Evolutionary conservation across 148 eudicot genomes (phyloP).

Genomic region (Cornus suecica): DNA sequence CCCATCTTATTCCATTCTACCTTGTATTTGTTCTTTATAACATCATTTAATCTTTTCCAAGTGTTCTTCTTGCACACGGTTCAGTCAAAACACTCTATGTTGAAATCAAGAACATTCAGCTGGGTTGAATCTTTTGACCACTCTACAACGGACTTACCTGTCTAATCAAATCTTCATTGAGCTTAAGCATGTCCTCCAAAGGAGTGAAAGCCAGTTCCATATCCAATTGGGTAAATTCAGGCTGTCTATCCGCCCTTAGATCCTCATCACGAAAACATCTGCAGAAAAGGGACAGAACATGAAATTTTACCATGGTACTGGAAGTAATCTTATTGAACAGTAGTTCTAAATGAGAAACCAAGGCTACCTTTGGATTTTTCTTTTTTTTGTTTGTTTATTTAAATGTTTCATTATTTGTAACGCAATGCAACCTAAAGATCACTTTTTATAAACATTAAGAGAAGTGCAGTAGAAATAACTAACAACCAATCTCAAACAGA

Average conservation of each 20-base stretch:
- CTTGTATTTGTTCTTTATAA: neutral
- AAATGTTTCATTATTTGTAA: neutral
- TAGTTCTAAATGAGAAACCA: neutral
- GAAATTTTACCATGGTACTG: constrained; percentile 1
- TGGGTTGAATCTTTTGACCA: constrained; percentile 1
- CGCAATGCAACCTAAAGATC: neutral
- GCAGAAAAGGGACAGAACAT: constrained; percentile 11
- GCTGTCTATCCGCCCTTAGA: constrained; percentile 97
- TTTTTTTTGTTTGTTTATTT: too few species aligned
- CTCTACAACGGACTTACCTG: constrained; percentile 43
- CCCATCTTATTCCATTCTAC: neutral
- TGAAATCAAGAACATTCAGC: neutral
- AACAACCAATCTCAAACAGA: neutral
- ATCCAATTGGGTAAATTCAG: constrained; percentile 96
- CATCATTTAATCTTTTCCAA: neutral
- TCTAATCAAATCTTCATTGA: constrained; percentile 94
- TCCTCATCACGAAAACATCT: constrained; percentile 99
- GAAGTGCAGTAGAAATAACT: neutral
- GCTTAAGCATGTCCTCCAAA: constrained; percentile 83
- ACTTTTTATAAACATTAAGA: neutral
- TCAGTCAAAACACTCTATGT: too few species aligned
- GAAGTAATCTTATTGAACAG: neutral
- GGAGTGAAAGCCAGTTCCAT: constrained; percentile 96
- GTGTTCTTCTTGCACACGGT: neutral
- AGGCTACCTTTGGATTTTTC: neutral